These are phyloP conservation scores for Mortierella sp. DNA, from an alignment of 371 early-diverging fungal genomes.

Conservation along the genomic window DNA sequence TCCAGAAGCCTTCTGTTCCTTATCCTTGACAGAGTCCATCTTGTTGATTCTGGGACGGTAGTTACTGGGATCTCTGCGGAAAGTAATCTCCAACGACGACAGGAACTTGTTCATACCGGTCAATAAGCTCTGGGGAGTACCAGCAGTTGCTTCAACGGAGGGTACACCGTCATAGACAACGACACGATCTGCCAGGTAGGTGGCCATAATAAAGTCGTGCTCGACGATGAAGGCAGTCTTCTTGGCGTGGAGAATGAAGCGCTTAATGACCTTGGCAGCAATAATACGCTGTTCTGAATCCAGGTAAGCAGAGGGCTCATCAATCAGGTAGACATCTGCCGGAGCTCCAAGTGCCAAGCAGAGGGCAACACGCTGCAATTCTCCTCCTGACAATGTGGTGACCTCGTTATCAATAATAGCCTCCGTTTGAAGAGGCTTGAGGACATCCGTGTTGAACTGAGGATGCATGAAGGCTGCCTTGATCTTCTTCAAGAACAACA, in stretches of 20 bases:
- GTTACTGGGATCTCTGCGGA: slow-evolving; percentile 99
- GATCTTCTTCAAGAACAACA: slow-evolving; percentile 96
- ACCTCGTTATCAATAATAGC: slow-evolving; percentile 95
- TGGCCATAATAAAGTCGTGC: slow-evolving; percentile 99
- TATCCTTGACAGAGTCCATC: slow-evolving; percentile 96
- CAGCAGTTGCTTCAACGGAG: slow-evolving; percentile 88
- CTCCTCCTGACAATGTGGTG: slow-evolving; percentile 97
- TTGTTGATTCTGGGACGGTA: slow-evolving; percentile 99
- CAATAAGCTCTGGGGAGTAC: slow-evolving; percentile 89
- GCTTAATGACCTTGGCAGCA: slow-evolving; percentile 99
- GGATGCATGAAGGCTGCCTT: slow-evolving; percentile 92
- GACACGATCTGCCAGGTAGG: slow-evolving; percentile 99
- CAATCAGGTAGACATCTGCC: slow-evolving; percentile 99
- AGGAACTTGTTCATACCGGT: slow-evolving; percentile 97
- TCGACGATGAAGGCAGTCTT: slow-evolving; percentile 99
- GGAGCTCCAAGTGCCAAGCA: slow-evolving; percentile 94
- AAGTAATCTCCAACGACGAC: slow-evolving; percentile 95
- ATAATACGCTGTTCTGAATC: slow-evolving; percentile 99
- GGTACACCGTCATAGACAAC: slow-evolving; percentile 98
- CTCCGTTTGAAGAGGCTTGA: slow-evolving; percentile 97
- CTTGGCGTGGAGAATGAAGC: slow-evolving; percentile 97
- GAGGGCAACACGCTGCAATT: slow-evolving; percentile 99
- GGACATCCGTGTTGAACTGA: slow-evolving; percentile 98
- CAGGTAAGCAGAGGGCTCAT: slow-evolving; percentile 99
- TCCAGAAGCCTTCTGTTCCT: slow-evolving; percentile 96